These are phyloP conservation scores for Pseudogymnoascus sp. DNA, from an alignment of 2,329 filamentous ascomycete genomes.

Conservation along the genomic window DNA sequence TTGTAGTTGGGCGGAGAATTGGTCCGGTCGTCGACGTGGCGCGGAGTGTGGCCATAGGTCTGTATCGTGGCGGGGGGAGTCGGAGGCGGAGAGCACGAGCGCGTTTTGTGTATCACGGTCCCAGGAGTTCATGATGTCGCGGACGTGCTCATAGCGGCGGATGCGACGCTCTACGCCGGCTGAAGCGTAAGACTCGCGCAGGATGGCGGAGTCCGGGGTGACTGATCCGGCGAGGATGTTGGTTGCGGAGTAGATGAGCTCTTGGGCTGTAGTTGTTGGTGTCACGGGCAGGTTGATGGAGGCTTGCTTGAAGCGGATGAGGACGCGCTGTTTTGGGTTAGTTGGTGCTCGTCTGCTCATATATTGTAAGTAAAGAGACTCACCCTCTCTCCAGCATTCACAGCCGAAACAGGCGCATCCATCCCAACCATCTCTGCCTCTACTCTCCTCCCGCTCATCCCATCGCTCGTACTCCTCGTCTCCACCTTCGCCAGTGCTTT, in stretches of 20 bases:
- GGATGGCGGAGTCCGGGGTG: slow-evolving; percentile 55
- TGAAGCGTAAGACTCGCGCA: slow-evolving; percentile 68
- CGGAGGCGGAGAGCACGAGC: slow-evolving; percentile 57
- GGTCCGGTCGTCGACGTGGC: slow-evolving; percentile 53
- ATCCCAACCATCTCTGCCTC: slow-evolving; percentile 34
- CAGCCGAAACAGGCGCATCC: slow-evolving; percentile 73
- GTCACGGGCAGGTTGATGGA: slow-evolving; percentile 65
- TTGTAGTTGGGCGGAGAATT: slow-evolving; percentile 64
- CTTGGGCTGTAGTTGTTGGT: slow-evolving; percentile 63
- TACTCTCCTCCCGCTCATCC: slow-evolving; percentile 1
- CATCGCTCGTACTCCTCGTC: slow-evolving; percentile 13
- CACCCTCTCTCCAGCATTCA: slow-evolving; percentile 71
- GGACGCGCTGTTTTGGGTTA: slow-evolving; percentile 48
- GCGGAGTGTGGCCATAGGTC: slow-evolving; percentile 61
- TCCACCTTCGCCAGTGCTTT: slow-evolving; percentile 10
- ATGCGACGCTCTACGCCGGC: slow-evolving; percentile 75
- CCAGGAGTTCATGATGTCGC: slow-evolving; percentile 91
- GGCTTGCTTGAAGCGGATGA: slow-evolving; percentile 63
- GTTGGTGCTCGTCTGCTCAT: slow-evolving; percentile 11
- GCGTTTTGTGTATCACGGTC: slow-evolving; percentile 71
- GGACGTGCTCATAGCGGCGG: slow-evolving; percentile 76
- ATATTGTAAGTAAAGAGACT: slow-evolving; percentile 30
- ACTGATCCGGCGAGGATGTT: slow-evolving; percentile 56
- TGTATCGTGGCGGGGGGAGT: slow-evolving; percentile 44
- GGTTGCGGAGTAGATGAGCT: slow-evolving; percentile 62